Base-by-base conservation (phyloP, 257 asterid species). In the Thymus mandschuricus region DNA sequence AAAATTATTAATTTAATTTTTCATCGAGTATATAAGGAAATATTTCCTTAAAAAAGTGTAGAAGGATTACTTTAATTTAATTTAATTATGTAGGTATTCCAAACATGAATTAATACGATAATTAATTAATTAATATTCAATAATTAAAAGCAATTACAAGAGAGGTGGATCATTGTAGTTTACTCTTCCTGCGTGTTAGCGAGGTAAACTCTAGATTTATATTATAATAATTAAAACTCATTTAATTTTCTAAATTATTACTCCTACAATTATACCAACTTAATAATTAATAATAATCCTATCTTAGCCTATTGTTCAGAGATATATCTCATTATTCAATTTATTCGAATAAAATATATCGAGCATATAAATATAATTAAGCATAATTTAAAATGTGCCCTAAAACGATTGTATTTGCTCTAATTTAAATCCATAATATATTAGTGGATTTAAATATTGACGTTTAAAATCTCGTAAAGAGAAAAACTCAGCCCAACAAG, bases 121-220 rank as follows among this genome's bases (percentile, higher is more conserved):
- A 56, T 56, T 21, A 21, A 21, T 2, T 21, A 21, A 21, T 21
- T 54, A 56, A 30, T 2, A 38, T 56, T 56, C 61, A 57, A 57
- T 66, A 59, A 74, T 68, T 68, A 60, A 69, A 52, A 49, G 60
- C 52, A 71, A 60, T 11, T 57, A 35, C 40, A 58, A 29, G n/a
- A 57, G 56, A 30, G 56, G 1, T 9, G 66, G 79, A 59, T 75
- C 74, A 60, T 30, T 60, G 44, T 35, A 35, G 46, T 10, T 40
- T 60, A 74, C 73, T 66, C 44, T 3, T 12, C 50, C 69, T 45
- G 57, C 74, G 64, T 67, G 64, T 54, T 49, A 49, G 35, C 56
- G 59, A 58, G 52, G 69, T 46, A 66, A 43, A 29, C 9, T 30
- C 15, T 59, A n/a, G 44, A 45, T 31, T 21, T 31, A 27, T 28